These are phyloP conservation scores for Verbena officinalis DNA, from an alignment of 257 asterid genomes.

Conservation along the genomic window DNA sequence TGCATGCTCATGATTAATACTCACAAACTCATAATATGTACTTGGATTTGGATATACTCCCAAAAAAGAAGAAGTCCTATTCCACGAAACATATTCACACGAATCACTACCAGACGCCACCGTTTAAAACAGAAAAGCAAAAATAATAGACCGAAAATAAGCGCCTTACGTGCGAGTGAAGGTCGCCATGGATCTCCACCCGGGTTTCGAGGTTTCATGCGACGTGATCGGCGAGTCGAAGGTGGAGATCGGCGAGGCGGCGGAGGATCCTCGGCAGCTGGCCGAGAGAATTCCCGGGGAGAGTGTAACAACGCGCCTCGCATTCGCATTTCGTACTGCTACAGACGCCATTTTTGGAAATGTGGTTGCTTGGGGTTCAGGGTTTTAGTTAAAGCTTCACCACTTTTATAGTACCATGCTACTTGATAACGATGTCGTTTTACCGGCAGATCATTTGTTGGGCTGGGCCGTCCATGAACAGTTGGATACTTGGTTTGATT, in stretches of 20 bases:
- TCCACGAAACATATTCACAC: no score
- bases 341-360: constrained; percentile 38
- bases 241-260: constrained; percentile 12
- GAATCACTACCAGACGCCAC: neutral
- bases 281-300: constrained; percentile 29
- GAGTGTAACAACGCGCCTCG: constrained; percentile 31
- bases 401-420: constrained; percentile 6
- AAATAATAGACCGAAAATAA: neutral
- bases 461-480: neutral
- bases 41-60: no score
- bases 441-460: neutral
- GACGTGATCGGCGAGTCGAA: constrained; percentile 25
- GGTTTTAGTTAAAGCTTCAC: constrained; percentile 25
- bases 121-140: neutral
- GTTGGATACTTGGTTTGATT: no score
- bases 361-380: neutral
- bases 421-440: neutral
- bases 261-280: constrained; percentile 32
- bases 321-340: constrained; percentile 35
- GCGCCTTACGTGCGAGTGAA: constrained; percentile 42
- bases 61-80: no score
- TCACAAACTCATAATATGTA: no score
- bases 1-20: no score
- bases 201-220: constrained; percentile 18
- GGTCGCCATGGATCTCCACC: constrained; percentile 53